A percentile compares a stretch with the other conserved stretches of the same genome.
Evolutionary conservation across 2,329 filamentous ascomycete species (phyloP).

Genomic region (Cladophialophora carrionii): DNA sequence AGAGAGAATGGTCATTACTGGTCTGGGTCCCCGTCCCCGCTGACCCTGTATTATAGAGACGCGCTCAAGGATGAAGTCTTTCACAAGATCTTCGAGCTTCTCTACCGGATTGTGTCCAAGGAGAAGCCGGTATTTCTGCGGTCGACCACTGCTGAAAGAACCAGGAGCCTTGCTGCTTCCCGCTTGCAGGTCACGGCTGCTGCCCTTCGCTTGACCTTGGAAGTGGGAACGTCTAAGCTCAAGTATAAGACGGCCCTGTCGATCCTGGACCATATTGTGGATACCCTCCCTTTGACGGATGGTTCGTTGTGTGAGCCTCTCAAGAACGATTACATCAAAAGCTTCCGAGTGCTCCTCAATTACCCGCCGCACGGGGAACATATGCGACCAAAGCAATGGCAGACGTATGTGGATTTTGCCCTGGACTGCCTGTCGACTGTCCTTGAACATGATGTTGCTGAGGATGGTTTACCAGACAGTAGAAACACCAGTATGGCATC

Average conservation of each 20-base stretch:
- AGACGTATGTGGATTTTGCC: slow-evolving; percentile 70
- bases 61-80: slow-evolving; percentile 74
- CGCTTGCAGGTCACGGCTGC: slow-evolving; percentile 71
- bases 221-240: slow-evolving; percentile 68
- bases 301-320: slow-evolving; percentile 69
- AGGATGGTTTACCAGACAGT: slow-evolving; percentile 8
- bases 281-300: slow-evolving; percentile 67
- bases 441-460: slow-evolving; percentile 23
- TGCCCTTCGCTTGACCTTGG: slow-evolving; percentile 71
- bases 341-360: slow-evolving; percentile 69
- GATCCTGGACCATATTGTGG: slow-evolving; percentile 78
- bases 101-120: slow-evolving; percentile 72
- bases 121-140: slow-evolving; percentile 70
- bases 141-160: slow-evolving; percentile 53
- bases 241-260: slow-evolving; percentile 77
- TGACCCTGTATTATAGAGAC: slow-evolving; percentile 35
- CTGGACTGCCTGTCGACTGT: slow-evolving; percentile 57
- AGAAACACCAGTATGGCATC: slow-evolving; percentile 52
- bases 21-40: not conserved
- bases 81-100: slow-evolving; percentile 75
- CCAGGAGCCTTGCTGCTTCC: slow-evolving; percentile 55
- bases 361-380: slow-evolving; percentile 80
- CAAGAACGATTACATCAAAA: slow-evolving; percentile 75
- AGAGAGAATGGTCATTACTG: slow-evolving; percentile 1
- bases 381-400: slow-evolving; percentile 70